phyloP scores from a whole-genome alignment of 345 rosid genomes.

The Schrenkiella parvula region DNA sequence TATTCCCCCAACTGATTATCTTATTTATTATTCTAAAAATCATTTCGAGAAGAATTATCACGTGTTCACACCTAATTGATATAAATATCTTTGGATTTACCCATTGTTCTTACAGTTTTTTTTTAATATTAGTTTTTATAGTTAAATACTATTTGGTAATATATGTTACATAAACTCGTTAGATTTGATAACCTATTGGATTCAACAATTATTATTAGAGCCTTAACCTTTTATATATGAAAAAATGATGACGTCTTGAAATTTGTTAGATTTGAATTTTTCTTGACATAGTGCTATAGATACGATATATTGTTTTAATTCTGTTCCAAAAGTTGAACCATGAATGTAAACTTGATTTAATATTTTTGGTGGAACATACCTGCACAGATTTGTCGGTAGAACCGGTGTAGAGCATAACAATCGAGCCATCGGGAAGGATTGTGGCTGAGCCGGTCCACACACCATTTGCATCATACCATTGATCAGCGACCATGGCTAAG shows the following conservation, averaged over 20 bases:
- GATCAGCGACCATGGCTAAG: slow-evolving; percentile 68
- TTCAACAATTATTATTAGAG: neutral
- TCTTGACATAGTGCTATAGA: neutral
- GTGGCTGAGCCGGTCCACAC: slow-evolving; percentile 98
- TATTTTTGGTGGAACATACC: slow-evolving; percentile 28
- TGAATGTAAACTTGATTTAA: neutral
- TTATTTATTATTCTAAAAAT: neutral
- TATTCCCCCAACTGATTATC: neutral
- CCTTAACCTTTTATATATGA: neutral
- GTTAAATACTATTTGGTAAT: too few species aligned
- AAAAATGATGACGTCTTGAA: neutral
- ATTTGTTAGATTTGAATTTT: neutral
- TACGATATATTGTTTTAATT: neutral
- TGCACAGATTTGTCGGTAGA: slow-evolving; percentile 52
- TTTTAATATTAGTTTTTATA: too few species aligned
- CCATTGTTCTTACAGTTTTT: neutral
- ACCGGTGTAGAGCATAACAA: slow-evolving; percentile 83
- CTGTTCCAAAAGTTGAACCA: neutral
- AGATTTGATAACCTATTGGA: neutral
- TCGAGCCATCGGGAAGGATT: slow-evolving; percentile 54
- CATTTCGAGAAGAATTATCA: too few species aligned
- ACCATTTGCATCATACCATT: slow-evolving; percentile 69
- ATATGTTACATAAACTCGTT: neutral
- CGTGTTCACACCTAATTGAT: neutral
- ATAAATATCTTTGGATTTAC: neutral